Evolutionary conservation across 345 rosid species (phyloP).

Genomic region (Linum tenue): DNA sequence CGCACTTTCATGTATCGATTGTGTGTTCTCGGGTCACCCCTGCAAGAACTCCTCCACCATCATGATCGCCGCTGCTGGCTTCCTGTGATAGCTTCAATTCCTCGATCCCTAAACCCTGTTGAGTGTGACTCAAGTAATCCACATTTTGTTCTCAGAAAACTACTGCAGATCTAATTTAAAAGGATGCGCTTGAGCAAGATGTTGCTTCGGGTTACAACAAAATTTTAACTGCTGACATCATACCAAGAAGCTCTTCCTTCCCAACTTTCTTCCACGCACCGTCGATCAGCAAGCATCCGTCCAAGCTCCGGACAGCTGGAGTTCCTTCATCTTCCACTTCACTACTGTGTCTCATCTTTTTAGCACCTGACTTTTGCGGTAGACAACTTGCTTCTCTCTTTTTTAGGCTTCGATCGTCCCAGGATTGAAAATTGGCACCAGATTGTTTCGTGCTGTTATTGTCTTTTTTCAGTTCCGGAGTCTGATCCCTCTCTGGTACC

Average conservation of each 20-base stretch:
- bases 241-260: constrained; percentile 31
- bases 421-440: constrained; percentile 7
- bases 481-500: constrained; percentile 19
- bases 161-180: too few relatives aligned
- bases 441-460: constrained; percentile 27
- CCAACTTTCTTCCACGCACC: constrained; percentile 50
- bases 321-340: constrained; percentile 12
- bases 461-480: constrained; percentile 15
- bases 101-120: too few relatives aligned
- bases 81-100: too few relatives aligned
- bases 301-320: constrained; percentile 8
- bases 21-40: too few relatives aligned
- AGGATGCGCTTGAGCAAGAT: too few relatives aligned
- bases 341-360: constrained; percentile 24
- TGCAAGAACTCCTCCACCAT: too few relatives aligned
- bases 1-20: too few relatives aligned
- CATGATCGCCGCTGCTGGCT: too few relatives aligned
- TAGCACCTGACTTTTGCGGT: constrained; percentile 9
- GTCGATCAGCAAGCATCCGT: constrained; percentile 38
- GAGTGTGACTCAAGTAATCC: too few relatives aligned
- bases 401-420: neutral
- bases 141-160: too few relatives aligned
- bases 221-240: constrained; percentile 37
- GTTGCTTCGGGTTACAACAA: constrained; percentile 18
- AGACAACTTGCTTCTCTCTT: constrained; percentile 21